A percentile compares a stretch with the other conserved stretches of the same genome.
These are phyloP conservation scores for Kockiozyma suomiensis DNA, from an alignment of 805 yeast species.

Conservation along the genomic window DNA sequence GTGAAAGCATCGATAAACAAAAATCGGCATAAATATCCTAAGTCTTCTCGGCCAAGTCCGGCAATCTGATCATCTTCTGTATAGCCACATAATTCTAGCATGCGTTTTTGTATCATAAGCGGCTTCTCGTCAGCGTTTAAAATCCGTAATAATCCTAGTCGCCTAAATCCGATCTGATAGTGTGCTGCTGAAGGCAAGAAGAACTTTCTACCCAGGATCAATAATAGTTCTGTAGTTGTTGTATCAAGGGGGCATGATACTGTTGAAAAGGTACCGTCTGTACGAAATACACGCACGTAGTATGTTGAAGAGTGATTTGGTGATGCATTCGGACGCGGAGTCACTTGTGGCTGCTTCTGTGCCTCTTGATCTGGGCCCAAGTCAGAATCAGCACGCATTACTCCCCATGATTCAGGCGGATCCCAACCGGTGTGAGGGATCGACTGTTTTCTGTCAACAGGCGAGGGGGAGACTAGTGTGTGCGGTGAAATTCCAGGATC, in stretches of 20 bases:
- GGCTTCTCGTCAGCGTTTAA: constrained; percentile 75
- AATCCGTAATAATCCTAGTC: constrained; percentile 47
- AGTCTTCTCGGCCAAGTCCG: constrained; percentile 80
- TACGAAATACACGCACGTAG: constrained; percentile 73
- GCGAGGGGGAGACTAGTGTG: constrained; percentile 1
- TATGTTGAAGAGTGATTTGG: constrained; percentile 36
- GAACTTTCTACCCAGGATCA: constrained; percentile 73
- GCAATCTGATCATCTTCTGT: constrained; percentile 73
- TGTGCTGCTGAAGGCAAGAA: constrained; percentile 70
- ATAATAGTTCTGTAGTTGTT: constrained; percentile 72
- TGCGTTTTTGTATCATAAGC: constrained; percentile 70
- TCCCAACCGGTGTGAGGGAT: constrained; percentile 46
- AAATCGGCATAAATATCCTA: constrained; percentile 80
- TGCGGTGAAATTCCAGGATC: constrained; percentile 7
- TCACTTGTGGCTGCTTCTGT: constrained; percentile 6
- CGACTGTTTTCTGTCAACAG: not conserved
- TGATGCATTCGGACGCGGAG: constrained; percentile 6
- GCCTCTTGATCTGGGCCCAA: not conserved
- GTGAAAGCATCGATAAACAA: constrained; percentile 47
- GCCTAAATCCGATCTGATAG: constrained; percentile 68
- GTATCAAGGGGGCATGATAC: constrained; percentile 77
- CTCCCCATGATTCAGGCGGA: constrained; percentile 68
- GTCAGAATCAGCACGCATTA: constrained; percentile 38
- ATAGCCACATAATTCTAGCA: constrained; percentile 76
- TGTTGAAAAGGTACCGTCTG: constrained; percentile 83